Evolutionary conservation across 495 filamentous ascomycete species (phyloP), one percentile per base, ranked within the genome.

Genomic region (Penicillium argentinense): DNA sequence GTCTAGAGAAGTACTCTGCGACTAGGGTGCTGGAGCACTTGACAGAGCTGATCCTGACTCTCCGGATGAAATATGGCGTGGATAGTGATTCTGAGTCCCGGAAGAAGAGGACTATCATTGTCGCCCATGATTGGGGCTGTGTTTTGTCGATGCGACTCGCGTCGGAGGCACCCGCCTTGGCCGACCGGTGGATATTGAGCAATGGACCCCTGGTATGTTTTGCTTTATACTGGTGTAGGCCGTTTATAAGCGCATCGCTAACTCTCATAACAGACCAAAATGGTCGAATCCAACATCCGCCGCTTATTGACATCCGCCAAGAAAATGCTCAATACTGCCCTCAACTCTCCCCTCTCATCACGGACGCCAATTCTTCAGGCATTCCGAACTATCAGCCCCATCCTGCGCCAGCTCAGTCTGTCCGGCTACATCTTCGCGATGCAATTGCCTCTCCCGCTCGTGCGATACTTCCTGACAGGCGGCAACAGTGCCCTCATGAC

Each of bases 51-150:
- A 69, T 81, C 33, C 45, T 76, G 12, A 60, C 64, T 0, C 65
- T 83, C 41, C 59, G 77, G 32, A 57, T 57, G 12, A 53, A 61
- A 39, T 81, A 79, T 54, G 70, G 68, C 1, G 59, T 73, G 13
- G 72, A 75, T 30, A 22, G 47, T 16, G 59, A 47, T 3, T 45
- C 42, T 13, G 45, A 52, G n/a, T 38, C 42, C 9, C 57, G 48
- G 5, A 59, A 63, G 51, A 68, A 68, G 30, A 62, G 51, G 36
- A 67, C 75, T 2, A 59, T 80, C 14, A 62, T 81, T 27, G 76
- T 80, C 17, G 69, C 52, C 2, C 79, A 83, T 64, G 79, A 83
- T 42, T 83, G 79, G 79, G 79, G 79, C 9, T 77, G 70, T 45
- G 46, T 76, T 14, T 51, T 82, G 13, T 64, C 67, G 4, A 76